Evolutionary conservation across 495 filamentous ascomycete genomes (phyloP).

Genomic region (Durotheca rogersii): DNA sequence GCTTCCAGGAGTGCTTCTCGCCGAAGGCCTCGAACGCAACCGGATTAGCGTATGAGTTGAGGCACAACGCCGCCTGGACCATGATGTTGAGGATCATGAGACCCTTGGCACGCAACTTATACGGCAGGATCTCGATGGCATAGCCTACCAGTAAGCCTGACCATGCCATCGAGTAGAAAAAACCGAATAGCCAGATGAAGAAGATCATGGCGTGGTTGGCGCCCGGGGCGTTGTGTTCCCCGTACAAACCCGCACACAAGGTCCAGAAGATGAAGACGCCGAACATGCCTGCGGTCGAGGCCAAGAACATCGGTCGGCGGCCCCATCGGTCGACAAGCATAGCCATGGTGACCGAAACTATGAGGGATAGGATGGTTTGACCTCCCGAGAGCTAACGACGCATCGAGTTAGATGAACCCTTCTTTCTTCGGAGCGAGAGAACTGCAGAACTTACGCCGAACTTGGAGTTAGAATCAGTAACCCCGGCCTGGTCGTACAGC

Average conservation of each 20-base stretch:
- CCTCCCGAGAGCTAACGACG: slow-evolving; percentile 50
- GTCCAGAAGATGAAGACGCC: slow-evolving; percentile 60
- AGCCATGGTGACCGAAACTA: slow-evolving; percentile 56
- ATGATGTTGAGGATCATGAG: slow-evolving; percentile 55
- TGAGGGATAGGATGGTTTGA: slow-evolving; percentile 52
- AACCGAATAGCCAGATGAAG: slow-evolving; percentile 57
- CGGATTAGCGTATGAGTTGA: slow-evolving; percentile 62
- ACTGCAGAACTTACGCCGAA: slow-evolving; percentile 40
- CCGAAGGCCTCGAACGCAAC: slow-evolving; percentile 56
- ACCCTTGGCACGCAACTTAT: slow-evolving; percentile 64
- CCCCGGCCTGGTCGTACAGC: slow-evolving; percentile 60
- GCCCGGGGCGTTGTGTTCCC: slow-evolving; percentile 39
- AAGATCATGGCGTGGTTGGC: slow-evolving; percentile 54
- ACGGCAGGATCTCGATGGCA: slow-evolving; percentile 70
- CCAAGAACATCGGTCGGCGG: slow-evolving; percentile 59
- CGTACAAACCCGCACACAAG: slow-evolving; percentile 42
- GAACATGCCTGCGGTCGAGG: slow-evolving; percentile 61
- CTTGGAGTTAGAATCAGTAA: slow-evolving; percentile 51
- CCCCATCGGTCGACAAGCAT: slow-evolving; percentile 62
- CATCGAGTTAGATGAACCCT: slow-evolving; percentile 2
- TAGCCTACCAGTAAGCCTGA: slow-evolving; percentile 66
- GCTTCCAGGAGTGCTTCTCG: slow-evolving; percentile 52
- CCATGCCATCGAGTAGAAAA: slow-evolving; percentile 62
- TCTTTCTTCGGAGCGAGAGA: slow-evolving; percentile 7
- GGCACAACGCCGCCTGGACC: slow-evolving; percentile 52